Conservation (phyloP, 352 stramenopile species). For the Globisporangium radiosum region DNA sequence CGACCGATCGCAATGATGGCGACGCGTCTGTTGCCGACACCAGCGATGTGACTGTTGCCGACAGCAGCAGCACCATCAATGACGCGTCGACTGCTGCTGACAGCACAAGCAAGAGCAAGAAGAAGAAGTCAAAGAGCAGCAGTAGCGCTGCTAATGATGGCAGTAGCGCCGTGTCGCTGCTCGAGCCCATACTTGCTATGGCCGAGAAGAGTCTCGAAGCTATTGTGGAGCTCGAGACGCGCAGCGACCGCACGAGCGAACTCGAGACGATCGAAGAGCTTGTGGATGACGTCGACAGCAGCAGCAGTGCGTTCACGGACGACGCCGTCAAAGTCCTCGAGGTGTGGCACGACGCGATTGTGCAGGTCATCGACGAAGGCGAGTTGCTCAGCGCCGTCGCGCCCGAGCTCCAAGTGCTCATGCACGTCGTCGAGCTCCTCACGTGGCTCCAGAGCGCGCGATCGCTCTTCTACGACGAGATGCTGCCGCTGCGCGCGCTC, state of each 20-base stretch:
- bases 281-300: slow-evolving; percentile 15
- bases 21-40: slow-evolving; percentile 8
- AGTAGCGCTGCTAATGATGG: neutral
- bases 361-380: slow-evolving; percentile 47
- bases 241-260: slow-evolving; percentile 55
- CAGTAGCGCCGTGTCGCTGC: slow-evolving; percentile 20
- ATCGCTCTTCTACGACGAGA: slow-evolving; percentile 77
- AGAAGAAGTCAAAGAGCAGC: neutral
- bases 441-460: slow-evolving; percentile 73
- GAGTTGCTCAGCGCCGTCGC: slow-evolving; percentile 59
- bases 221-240: slow-evolving; percentile 59
- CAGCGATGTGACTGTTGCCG: slow-evolving; percentile 2
- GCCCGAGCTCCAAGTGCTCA: slow-evolving; percentile 46
- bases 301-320: slow-evolving; percentile 30
- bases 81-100: neutral
- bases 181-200: slow-evolving; percentile 55
- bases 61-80: slow-evolving; percentile 8
- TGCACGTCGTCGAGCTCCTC: slow-evolving; percentile 49
- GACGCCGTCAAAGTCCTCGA: slow-evolving; percentile 70
- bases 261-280: slow-evolving; percentile 52
- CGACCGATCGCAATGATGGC: slow-evolving; percentile 3
- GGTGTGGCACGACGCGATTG: slow-evolving; percentile 59
- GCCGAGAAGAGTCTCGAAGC: slow-evolving; percentile 56
- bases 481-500: slow-evolving; percentile 54
- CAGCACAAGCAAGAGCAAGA: neutral